Base-by-base conservation (phyloP, 2,329 filamentous ascomycete species). In the Trichophyton verrucosum region DNA sequence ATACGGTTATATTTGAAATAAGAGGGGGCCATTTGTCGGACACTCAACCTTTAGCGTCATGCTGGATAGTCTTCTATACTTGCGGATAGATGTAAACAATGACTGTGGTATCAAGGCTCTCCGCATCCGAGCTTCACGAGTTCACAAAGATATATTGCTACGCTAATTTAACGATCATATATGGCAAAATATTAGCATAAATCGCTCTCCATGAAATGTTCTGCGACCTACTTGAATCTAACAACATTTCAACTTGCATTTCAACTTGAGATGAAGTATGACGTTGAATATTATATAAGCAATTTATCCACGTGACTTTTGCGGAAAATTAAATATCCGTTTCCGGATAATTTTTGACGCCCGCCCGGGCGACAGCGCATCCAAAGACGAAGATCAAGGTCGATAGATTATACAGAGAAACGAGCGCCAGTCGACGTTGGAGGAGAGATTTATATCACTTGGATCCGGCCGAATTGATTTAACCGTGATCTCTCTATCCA, bases 41-140 rank as follows among this genome's bases (percentile, higher is more conserved):
- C 36, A 63, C 57, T 53, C 60, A 38, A 64, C 63, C 53, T 64
- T 64, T 15, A 64, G 42, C 27, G 61, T 56, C 63, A 63, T 64
- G 33, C n/a, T 63, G 13, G 61, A 53, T 57, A 60, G 40, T 38
- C 30, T 60, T 44, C 33, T 62, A 57, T 64, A 64, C 58, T 57
- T 64, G n/a, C 33, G 46, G 20, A 42, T 27, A 22, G 44, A 56
- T 17, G 57, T 40, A 49, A 61, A 44, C 46, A 57, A 30, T 44
- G 57, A 20, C 17, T n/a, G 49, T 42, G 53, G 47, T 24, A 20
- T 24, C n/a, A 53, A 40, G 57, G 42, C 38, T 27, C 56, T 49
- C 5, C 33, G 42, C 58, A 51, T 47, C 13, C 30, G n/a, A 3
- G 27, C 51, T 33, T n/a, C 11, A 36, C 51, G 33, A 55, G 15